These are phyloP conservation scores for Flaveria sonorensis DNA, from an alignment of 129 eudicot species.

Conservation along the genomic window DNA sequence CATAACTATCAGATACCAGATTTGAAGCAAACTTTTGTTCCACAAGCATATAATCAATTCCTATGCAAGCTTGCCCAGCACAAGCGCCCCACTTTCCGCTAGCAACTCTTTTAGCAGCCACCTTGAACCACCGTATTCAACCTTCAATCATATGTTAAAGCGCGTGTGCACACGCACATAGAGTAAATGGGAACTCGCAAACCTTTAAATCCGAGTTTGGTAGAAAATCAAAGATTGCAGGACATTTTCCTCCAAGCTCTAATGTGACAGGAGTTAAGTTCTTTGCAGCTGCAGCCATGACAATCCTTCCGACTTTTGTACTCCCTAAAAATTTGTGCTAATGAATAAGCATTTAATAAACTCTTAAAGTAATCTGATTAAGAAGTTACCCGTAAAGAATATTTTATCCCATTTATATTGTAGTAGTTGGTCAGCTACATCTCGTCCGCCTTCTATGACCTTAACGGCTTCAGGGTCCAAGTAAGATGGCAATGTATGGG, in stretches of 20 bases:
- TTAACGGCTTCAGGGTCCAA: conserved; percentile 71
- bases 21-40: conserved; percentile 63
- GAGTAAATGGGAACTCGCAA: not conserved
- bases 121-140: conserved; percentile 44
- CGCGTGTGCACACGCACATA: not conserved
- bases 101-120: conserved; percentile 66
- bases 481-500: conserved; percentile 56
- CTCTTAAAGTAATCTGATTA: not conserved
- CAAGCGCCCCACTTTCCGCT: conserved; percentile 87
- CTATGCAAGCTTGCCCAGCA: conserved; percentile 89
- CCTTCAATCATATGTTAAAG: not conserved
- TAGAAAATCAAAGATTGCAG: conserved; percentile 66
- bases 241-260: conserved; percentile 96
- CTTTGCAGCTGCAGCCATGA: conserved; percentile 88
- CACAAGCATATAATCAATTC: conserved; percentile 76
- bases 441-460: conserved; percentile 78
- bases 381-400: conserved; percentile 71
- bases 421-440: conserved; percentile 49
- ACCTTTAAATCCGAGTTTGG: conserved; percentile 75
- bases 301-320: conserved; percentile 57
- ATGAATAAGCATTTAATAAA: not conserved
- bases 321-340: conserved; percentile 54
- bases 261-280: conserved; percentile 85
- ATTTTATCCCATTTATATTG: conserved; percentile 86
- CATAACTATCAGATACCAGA: conserved; percentile 66